These are phyloP conservation scores for Arthrobotrys sinensis DNA, from an alignment of 2,329 filamentous ascomycete genomes.

Conservation along the genomic window DNA sequence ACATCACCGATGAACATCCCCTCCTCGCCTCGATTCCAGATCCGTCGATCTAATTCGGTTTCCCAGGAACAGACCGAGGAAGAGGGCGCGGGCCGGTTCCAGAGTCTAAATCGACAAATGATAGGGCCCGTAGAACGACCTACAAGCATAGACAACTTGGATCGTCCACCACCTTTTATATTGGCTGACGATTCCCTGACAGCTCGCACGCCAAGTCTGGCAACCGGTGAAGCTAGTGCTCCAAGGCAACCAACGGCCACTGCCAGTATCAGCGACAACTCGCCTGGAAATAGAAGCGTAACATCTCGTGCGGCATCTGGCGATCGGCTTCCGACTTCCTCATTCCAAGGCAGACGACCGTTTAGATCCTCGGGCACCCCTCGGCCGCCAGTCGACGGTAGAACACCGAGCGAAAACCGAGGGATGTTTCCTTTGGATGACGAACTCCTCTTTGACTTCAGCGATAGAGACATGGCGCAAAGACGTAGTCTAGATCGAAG, in stretches of 20 bases:
- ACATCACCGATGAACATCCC: conserved; percentile 65
- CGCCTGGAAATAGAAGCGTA: conserved; percentile 19
- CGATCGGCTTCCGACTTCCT: conserved; percentile 48
- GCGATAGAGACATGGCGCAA: conserved; percentile 62
- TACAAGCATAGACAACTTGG: conserved; percentile 61
- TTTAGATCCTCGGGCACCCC: conserved; percentile 39
- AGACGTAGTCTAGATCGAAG: conserved; percentile 63
- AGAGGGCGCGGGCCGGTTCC: conserved; percentile 52
- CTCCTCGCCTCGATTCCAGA: conserved; percentile 62
- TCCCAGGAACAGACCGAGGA: conserved; percentile 59
- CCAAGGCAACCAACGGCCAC: conserved; percentile 43
- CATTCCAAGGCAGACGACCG: conserved; percentile 44
- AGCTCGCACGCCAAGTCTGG: conserved; percentile 59
- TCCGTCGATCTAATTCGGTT: conserved; percentile 63
- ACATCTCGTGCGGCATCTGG: conserved; percentile 33
- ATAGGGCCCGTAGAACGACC: conserved; percentile 60
- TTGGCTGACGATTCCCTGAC: conserved; percentile 62
- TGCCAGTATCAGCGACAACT: conserved; percentile 37
- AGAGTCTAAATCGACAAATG: conserved; percentile 48
- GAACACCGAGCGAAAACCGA: conserved; percentile 62
- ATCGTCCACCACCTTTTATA: conserved; percentile 60
- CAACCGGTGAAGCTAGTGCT: conserved; percentile 58
- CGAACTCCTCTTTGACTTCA: conserved; percentile 64
- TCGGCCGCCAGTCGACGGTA: conserved; percentile 55
- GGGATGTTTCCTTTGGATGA: conserved; percentile 62